Base-by-base conservation (phyloP, 768 basidiomycete species). In the Inosperma sp. region DNA sequence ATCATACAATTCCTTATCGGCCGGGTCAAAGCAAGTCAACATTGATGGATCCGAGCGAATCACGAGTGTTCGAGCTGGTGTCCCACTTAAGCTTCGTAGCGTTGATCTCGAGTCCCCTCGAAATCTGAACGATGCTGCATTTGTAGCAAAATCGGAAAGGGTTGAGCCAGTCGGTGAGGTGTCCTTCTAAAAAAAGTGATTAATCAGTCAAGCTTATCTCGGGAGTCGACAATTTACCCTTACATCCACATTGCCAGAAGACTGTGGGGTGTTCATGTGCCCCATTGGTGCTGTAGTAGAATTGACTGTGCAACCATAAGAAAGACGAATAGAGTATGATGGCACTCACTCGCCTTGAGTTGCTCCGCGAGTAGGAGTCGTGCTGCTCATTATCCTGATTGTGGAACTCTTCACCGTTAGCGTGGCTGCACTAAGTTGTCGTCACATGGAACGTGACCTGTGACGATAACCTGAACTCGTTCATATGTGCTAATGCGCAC, bases 1-100 rank as follows among this genome's bases (percentile, higher is more conserved):
- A 37, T 82, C 79, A 58, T 90, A 89, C 17, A 92, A 72, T 57
- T 88, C 84, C 68, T 75, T 82, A 67, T 92, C 89, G 19, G 76
- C 72, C 12, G 80, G 76, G 64, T 91, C 87, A 59, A 92, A 92
- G 55, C 80, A 85, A 27, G 86, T 86, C 49, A 81, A 62, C 34
- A 88, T 70, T 6, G 83, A 68, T 4, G 83, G 78, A 63, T 90
- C 87, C 19, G 80, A 70, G 34, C 84, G 82, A 58, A 88, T 75
- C 17, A 69, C 56, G 27, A 76, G 62, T 67, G 74, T 63, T 64
- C 70, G 60, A 30, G 42, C 42, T 19, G 52, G n/a, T 21, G 44
- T 53, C 7, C 43, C 34, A 7, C 42, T 31, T 14, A 52, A n/a
- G 39, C 42, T 52, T 43, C 19, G 30, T 26, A 19, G 16, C n/a